A percentile compares a stretch with the other conserved stretches of the same genome.
These are phyloP conservation scores for Lophiotrema nucula DNA, from an alignment of 495 filamentous ascomycete genomes.

Conservation along the genomic window DNA sequence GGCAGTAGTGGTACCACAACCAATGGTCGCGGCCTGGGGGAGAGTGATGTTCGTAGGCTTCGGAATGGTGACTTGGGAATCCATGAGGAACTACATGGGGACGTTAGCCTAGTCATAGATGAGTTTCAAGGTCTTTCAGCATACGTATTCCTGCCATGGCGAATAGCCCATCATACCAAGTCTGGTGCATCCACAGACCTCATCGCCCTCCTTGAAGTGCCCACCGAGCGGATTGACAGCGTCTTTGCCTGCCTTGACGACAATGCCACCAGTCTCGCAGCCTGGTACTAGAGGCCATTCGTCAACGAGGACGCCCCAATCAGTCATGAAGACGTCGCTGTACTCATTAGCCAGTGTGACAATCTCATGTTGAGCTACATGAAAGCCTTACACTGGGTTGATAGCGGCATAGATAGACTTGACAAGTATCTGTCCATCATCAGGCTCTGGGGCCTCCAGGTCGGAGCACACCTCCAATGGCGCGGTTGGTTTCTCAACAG, in stretches of 20 bases:
- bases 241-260: slow-evolving; percentile 19
- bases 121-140: background rate
- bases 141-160: slow-evolving; percentile 48
- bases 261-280: slow-evolving; percentile 25
- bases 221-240: slow-evolving; percentile 9
- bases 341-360: background rate
- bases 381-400: slow-evolving; percentile 17
- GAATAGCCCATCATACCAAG: slow-evolving; percentile 42
- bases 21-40: slow-evolving; percentile 45
- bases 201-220: slow-evolving; percentile 21
- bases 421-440: slow-evolving; percentile 21
- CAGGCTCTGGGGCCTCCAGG: slow-evolving; percentile 20
- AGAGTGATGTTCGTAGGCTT: slow-evolving; percentile 38
- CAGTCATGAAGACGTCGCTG: slow-evolving; percentile 14
- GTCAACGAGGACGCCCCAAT: slow-evolving; percentile 11
- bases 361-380: background rate
- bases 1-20: slow-evolving; percentile 43
- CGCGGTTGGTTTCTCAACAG: slow-evolving; percentile 1
- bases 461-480: slow-evolving; percentile 1
- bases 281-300: slow-evolving; percentile 26
- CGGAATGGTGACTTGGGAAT: slow-evolving; percentile 44
- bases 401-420: slow-evolving; percentile 20
- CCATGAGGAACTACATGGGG: slow-evolving; percentile 43
- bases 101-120: background rate
- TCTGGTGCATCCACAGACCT: slow-evolving; percentile 46